Evolutionary conservation across 495 filamentous ascomycete species (phyloP).

Genomic region (Annulohypoxylon stygium): DNA sequence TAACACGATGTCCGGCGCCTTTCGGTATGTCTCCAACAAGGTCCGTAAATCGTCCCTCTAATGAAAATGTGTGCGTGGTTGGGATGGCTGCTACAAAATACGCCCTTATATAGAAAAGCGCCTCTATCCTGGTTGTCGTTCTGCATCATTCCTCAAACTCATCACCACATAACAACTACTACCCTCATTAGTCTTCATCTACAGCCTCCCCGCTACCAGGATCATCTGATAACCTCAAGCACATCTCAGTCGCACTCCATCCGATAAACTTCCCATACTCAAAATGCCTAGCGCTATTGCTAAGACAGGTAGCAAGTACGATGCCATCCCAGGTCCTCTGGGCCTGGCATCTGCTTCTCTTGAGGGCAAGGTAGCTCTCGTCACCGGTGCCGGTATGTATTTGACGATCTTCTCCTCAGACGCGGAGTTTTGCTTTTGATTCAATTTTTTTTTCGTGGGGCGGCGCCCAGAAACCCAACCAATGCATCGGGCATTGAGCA

Average conservation of each 20-base stretch:
- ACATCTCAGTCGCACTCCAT: background rate
- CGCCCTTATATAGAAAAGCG: constrained; percentile 46
- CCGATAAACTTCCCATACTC: constrained; percentile 20
- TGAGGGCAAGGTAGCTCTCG: constrained; percentile 61
- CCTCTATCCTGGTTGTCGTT: constrained; percentile 4
- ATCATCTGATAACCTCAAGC: background rate
- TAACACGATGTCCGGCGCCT: constrained; percentile 52
- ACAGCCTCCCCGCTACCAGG: background rate
- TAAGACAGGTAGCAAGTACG: constrained; percentile 54
- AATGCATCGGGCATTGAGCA: background rate
- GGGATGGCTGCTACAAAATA: constrained; percentile 12
- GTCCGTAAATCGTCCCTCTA: constrained; percentile 51
- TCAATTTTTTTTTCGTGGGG: constrained; percentile 34
- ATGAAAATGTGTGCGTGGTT: background rate
- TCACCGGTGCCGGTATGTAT: constrained; percentile 52
- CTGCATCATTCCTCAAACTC: background rate
- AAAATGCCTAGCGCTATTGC: constrained; percentile 57
- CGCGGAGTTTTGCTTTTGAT: constrained; percentile 42
- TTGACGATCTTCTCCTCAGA: constrained; percentile 54
- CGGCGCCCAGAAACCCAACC: background rate
- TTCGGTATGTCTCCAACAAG: constrained; percentile 64
- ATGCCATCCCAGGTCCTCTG: constrained; percentile 62
- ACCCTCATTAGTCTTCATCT: background rate
- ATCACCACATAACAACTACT: constrained; percentile 12
- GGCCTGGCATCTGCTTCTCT: constrained; percentile 63